Evolutionary conservation across 2,329 filamentous ascomycete species (phyloP).

Genomic region (Colletotrichum filicis): DNA sequence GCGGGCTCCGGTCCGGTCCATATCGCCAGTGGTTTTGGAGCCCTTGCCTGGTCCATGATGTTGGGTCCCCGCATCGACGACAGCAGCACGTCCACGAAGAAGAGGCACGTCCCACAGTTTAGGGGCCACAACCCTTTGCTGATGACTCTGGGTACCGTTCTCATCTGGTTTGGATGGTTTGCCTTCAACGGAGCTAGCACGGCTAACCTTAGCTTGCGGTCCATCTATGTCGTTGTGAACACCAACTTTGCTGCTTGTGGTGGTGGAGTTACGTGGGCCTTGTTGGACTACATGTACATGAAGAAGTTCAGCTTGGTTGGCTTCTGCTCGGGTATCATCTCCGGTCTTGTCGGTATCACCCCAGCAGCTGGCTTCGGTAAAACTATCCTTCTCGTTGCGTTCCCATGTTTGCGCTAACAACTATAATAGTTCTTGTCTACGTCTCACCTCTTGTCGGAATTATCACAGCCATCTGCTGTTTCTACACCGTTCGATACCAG

Average conservation of each 20-base stretch:
- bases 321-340: slow-evolving; percentile 90
- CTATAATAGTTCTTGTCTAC: slow-evolving; percentile 55
- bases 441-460: slow-evolving; percentile 62
- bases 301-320: slow-evolving; percentile 62
- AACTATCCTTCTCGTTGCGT: background rate
- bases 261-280: slow-evolving; percentile 63
- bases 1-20: slow-evolving; percentile 73
- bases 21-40: slow-evolving; percentile 71
- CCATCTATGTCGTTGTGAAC: slow-evolving; percentile 67
- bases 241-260: slow-evolving; percentile 68
- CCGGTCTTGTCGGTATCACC: slow-evolving; percentile 88
- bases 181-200: slow-evolving; percentile 62
- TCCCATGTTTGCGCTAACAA: background rate
- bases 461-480: slow-evolving; percentile 59
- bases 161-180: slow-evolving; percentile 74
- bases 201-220: slow-evolving; percentile 61
- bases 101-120: slow-evolving; percentile 43
- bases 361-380: slow-evolving; percentile 75
- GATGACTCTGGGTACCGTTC: slow-evolving; percentile 71
- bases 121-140: slow-evolving; percentile 73
- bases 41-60: slow-evolving; percentile 71
- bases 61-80: slow-evolving; percentile 66
- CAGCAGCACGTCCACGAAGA: slow-evolving; percentile 58
- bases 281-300: slow-evolving; percentile 62
- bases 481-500: slow-evolving; percentile 60